A percentile compares a stretch with the other conserved stretches of the same genome.
These are phyloP conservation scores for Mycena pura DNA, from an alignment of 768 basidiomycete species.

Conservation along the genomic window DNA sequence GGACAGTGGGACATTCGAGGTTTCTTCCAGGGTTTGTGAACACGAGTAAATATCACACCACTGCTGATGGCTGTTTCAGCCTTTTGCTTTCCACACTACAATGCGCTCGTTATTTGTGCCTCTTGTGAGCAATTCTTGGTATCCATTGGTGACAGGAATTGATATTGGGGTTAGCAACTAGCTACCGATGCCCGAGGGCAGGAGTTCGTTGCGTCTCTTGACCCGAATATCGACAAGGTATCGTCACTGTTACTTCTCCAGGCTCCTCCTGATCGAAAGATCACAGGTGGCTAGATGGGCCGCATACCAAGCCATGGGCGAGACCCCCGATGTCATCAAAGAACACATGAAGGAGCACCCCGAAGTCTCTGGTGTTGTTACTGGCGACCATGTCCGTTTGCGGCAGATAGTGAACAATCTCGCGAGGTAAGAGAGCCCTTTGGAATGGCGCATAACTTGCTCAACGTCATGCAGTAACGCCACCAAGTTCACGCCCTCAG, in stretches of 20 bases:
- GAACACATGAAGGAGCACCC: conserved; percentile 52
- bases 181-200: conserved; percentile 72
- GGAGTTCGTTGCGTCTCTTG: conserved; percentile 71
- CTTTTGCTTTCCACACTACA: conserved; percentile 80
- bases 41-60: conserved; percentile 2
- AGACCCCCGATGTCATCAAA: conserved; percentile 47
- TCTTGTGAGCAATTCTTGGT: conserved; percentile 33
- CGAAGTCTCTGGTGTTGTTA: conserved; percentile 69
- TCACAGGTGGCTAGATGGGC: conserved; percentile 64
- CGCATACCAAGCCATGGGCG: conserved; percentile 65
- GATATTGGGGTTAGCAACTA: conserved; percentile 43
- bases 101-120: conserved; percentile 78
- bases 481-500: conserved; percentile 78
- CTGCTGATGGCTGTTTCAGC: conserved; percentile 41
- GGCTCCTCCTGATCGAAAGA: neutral
- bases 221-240: conserved; percentile 70
- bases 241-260: conserved; percentile 9
- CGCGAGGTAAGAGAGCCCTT: conserved; percentile 60
- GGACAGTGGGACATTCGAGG: conserved; percentile 87
- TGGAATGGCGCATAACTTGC: conserved; percentile 5
- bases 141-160: neutral
- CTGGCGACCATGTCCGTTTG: conserved; percentile 84
- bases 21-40: conserved; percentile 54
- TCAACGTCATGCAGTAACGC: conserved; percentile 60
- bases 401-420: conserved; percentile 87